A percentile compares a stretch with the other conserved stretches of the same genome.
phyloP scores from a whole-genome alignment of 768 basidiomycete species.

The Phanerochaete carnosa region DNA sequence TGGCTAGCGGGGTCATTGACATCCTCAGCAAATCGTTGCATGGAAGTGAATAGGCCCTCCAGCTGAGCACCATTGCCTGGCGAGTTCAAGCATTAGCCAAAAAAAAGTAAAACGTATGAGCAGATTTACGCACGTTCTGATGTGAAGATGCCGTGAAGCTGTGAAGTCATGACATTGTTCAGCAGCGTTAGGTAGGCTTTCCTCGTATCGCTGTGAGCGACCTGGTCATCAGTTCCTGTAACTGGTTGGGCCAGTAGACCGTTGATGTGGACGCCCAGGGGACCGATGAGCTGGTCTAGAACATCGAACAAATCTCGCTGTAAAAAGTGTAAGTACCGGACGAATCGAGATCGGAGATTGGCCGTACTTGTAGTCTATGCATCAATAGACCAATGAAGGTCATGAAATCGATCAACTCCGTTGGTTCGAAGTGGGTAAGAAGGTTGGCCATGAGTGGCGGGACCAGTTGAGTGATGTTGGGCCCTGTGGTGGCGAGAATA shows the following conservation, averaged over 20 bases:
- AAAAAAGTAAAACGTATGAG: background rate
- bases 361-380: conserved; percentile 80
- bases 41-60: conserved; percentile 71
- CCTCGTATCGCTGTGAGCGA: conserved; percentile 77
- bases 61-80: conserved; percentile 64
- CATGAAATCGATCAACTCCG: conserved; percentile 93
- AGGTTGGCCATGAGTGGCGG: conserved; percentile 87
- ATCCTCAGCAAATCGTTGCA: conserved; percentile 73
- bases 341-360: background rate
- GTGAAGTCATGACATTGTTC: conserved; percentile 76
- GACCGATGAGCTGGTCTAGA: conserved; percentile 85
- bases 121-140: conserved; percentile 67
- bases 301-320: conserved; percentile 86
- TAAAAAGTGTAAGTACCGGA: background rate
- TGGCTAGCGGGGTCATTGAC: conserved; percentile 72
- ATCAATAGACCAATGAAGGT: conserved; percentile 90
- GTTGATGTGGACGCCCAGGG: conserved; percentile 80
- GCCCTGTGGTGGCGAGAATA: conserved; percentile 86
- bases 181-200: conserved; percentile 85
- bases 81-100: conserved; percentile 25
- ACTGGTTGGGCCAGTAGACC: conserved; percentile 77
- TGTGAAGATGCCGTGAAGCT: conserved; percentile 79
- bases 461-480: conserved; percentile 81
- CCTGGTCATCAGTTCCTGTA: conserved; percentile 82
- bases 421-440: conserved; percentile 87